Base-by-base conservation (phyloP, 345 rosid genomes). In the Camelina neglecta region DNA sequence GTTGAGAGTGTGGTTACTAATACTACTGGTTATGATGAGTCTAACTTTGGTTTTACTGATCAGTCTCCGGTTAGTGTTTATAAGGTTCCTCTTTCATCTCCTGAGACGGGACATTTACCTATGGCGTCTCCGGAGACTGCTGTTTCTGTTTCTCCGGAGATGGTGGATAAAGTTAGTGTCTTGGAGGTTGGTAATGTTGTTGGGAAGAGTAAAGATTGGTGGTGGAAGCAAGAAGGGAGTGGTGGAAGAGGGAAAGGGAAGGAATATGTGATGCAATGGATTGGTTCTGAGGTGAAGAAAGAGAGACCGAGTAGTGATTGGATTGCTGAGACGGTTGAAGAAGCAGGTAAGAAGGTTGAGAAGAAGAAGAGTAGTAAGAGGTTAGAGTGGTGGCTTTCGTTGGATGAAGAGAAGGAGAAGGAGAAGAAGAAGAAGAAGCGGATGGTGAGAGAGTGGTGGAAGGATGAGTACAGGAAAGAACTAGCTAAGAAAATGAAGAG, bases 381-480 rank as follows among this genome's bases (percentile, higher is more conserved):
- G 4, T 72, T 88, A 75, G 97, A 94, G 48, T 94, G 98, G 98
- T 94, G 98, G 98, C 85, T 80, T 48, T 84, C 94, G 0, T 68
- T 94, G 75, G 94, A 91, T 11, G 96, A 92, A 6, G 93, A 86
- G 64, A 83, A 84, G 72, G 88, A 85, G 69, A 75, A 81, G 56
- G 72, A 74, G 60, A 75, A 79, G 3, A 89, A 85, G 81, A 91
- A 86, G 80, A 88, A 84, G 84, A 79, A 85, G 48, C 85, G 90
- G 78, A 88, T 82, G 33, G 87, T 90, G 3, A 90, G 98, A 78
- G 93, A 94, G 69, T 94, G 98, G 98, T 94, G 98, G 98, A 92
- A 85, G 69, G 97, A 94, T 71, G 97, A 94, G 86, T 88, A 94
- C 15, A 82, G 93, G 15, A 96, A 91, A 71, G 97, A 91, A 56